Evolutionary conservation across 2,329 filamentous ascomycete species (phyloP), one percentile per base, ranked within the genome.

Genomic region (Fusarium albosuccineum): DNA sequence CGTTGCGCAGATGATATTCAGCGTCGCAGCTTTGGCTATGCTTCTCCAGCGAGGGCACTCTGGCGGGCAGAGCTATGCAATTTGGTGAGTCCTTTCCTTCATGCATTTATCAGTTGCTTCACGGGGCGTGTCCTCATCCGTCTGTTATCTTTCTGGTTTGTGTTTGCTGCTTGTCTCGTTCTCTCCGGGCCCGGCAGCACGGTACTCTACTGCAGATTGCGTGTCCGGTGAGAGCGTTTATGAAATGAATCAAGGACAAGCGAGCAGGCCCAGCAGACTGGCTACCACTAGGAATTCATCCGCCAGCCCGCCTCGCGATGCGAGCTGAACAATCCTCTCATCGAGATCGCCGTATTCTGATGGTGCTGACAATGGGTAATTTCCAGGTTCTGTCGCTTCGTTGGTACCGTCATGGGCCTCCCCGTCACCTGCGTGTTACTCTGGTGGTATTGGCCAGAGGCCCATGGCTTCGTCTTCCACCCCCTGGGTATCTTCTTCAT

Each of bases 391-490:
- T 80, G 77, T 33, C 79, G 83, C 51, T 77, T 79, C 11, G 57
- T 81, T 3, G 83, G 83, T 5, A 80, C 82, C 1, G 52, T 83
- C 9, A 72, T 79, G 60, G 82, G 82, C 2, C 73, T 84, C 16
- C 75, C 79, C 6, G 57, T 78, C 10, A 75, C 74, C 42, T 81
- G 80, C 53, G 72, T 72, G 9, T 65, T 83, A 42, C 71, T 82
- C n/a, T 85, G 82, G 82, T 83, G 80, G 75, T 79, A 79, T 66
- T 85, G 84, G 84, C 82, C 82, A 4, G 84, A 85, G 57, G 81
- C 82, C 1, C 81, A 86, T 67, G 79, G 77, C 10, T 86, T 83
- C 68, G 79, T 82, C 30, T 73, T 78, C 49, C 79, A 79, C 33
- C 82, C 81, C 0, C 71, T 83, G 5, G 79, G 77, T 1, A 44